Evolutionary conservation across 1,284 basidiomycete genomes (phyloP), one percentile per base, ranked within the genome.

Genomic region (Golubevia sp.): DNA sequence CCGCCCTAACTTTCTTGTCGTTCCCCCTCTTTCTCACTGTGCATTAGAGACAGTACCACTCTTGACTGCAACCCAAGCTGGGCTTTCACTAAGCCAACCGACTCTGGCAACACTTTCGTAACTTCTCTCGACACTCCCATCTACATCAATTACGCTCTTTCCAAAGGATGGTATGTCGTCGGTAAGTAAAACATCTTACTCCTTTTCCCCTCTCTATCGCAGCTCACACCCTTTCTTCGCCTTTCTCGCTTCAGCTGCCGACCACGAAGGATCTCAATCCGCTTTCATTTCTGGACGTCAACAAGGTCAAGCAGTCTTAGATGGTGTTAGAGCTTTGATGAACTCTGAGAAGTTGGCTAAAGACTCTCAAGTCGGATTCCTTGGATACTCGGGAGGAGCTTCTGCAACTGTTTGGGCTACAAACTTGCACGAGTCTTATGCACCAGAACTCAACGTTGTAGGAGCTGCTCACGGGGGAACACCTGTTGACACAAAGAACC

Each of bases 361-460:
- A 7, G 27, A 38, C 20, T 50, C 49, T n/a, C 13, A 53, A n/a
- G 34, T 66, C 30, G 64, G 25, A n/a, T 11, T 64, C 7, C 27
- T 25, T 23, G 66, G 66, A 26, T 68, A 68, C 60, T 57, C 67
- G 23, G 74, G 74, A 49, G 77, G 77, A 21, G 72, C 71, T 0
- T 69, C 72, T 30, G 68, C 75, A 2, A 77, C 67, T 18, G 73
- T 67, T 5, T 76, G 73, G 76, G 66, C 71, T 0, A 55, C 56
- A 4, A 56, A 55, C 34, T 54, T 80, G 7, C 57, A 65, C 8
- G 58, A 13, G 1, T 27, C 54, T 13, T 76, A 79, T 30, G 77
- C 75, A 24, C 61, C 69, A 20, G 68, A 70, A 53, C 64, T 76
- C 56, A 79, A 79, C 67, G 59, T 79, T 24, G 61, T 71, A 6